phyloP scores from a whole-genome alignment of 306 rosid species.

The Prunus davidiana region DNA sequence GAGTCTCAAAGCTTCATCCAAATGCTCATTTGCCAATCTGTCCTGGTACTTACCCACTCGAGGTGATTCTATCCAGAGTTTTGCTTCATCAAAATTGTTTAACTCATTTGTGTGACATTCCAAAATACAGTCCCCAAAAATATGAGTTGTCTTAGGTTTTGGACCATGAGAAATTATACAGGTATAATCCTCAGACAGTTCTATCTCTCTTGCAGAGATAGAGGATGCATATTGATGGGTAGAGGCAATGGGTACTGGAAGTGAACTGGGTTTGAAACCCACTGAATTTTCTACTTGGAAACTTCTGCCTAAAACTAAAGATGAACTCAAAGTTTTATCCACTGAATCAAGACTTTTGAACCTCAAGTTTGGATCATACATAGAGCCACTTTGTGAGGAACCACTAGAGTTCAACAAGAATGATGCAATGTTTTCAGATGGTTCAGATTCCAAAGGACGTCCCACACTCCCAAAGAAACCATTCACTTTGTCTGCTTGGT shows the following conservation, averaged over 20 bases:
- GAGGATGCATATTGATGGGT: constrained; percentile 29
- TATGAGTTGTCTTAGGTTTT: constrained; percentile 72
- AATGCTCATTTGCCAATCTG: constrained; percentile 23
- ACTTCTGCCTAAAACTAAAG: constrained; percentile 21
- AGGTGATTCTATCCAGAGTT: constrained; percentile 34
- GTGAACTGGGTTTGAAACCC: constrained; percentile 47
- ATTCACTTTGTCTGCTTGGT: constrained; percentile 19
- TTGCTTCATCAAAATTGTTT: constrained; percentile 45
- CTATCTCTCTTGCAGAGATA: constrained; percentile 71
- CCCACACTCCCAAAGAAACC: constrained; percentile 30
- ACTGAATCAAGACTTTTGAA: constrained; percentile 27
- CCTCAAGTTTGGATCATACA: constrained; percentile 27
- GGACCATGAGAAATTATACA: constrained; percentile 95
- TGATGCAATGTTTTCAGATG: constrained; percentile 22
- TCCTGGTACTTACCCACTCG: constrained; percentile 24
- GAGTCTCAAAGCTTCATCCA: constrained; percentile 30
- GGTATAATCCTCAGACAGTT: constrained; percentile 91
- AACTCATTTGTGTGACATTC: constrained; percentile 61
- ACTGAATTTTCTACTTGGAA: constrained; percentile 33
- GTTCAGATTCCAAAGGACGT: constrained; percentile 33
- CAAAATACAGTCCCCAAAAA: constrained; percentile 88
- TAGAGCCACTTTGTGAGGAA: constrained; percentile 27
- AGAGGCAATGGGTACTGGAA: constrained; percentile 57
- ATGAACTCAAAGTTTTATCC: constrained; percentile 29
- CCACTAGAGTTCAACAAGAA: constrained; percentile 39